A percentile compares a stretch with the other conserved stretches of the same genome.
Conservation (phyloP, 2,329 filamentous ascomycete genomes). For the Trichoderma sp. region DNA sequence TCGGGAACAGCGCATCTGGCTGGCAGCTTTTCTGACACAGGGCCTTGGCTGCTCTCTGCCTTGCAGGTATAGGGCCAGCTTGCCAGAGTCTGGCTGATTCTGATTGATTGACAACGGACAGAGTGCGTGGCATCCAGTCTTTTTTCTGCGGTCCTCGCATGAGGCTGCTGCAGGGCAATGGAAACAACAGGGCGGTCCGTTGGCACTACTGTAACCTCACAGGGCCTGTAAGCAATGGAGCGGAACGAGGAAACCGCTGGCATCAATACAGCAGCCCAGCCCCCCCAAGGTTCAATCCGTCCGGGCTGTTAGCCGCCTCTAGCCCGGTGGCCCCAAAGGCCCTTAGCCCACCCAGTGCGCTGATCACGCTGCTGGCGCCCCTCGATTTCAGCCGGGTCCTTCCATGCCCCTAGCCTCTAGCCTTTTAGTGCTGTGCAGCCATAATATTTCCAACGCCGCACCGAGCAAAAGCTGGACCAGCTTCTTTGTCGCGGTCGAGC, state of each 20-base stretch:
- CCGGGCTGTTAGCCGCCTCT: not conserved
- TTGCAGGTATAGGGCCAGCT: not conserved
- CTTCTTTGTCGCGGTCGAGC: conserved; percentile 9
- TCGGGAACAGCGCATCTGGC: not conserved
- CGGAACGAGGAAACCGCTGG: not conserved
- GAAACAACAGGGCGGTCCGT: not conserved
- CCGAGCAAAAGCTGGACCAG: not conserved
- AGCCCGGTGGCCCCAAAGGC: not conserved
- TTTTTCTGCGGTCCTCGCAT: not conserved
- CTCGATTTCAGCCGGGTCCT: conserved; percentile 10
- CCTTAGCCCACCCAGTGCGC: not conserved
- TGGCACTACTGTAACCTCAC: not conserved
- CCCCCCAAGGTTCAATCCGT: not conserved
- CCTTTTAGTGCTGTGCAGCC: not conserved
- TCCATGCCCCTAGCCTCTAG: not conserved
- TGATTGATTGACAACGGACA: not conserved
- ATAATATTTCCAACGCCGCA: not conserved
- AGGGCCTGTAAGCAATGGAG: not conserved
- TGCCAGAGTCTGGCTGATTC: not conserved
- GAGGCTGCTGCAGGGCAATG: not conserved
- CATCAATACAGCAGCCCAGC: not conserved
- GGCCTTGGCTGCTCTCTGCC: not conserved
- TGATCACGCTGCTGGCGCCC: conserved; percentile 10
- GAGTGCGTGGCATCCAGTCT: not conserved
- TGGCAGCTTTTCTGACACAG: not conserved